Evolutionary conservation across 768 basidiomycete species (phyloP), one percentile per base, ranked within the genome.

Genomic region (Serendipita sp.): DNA sequence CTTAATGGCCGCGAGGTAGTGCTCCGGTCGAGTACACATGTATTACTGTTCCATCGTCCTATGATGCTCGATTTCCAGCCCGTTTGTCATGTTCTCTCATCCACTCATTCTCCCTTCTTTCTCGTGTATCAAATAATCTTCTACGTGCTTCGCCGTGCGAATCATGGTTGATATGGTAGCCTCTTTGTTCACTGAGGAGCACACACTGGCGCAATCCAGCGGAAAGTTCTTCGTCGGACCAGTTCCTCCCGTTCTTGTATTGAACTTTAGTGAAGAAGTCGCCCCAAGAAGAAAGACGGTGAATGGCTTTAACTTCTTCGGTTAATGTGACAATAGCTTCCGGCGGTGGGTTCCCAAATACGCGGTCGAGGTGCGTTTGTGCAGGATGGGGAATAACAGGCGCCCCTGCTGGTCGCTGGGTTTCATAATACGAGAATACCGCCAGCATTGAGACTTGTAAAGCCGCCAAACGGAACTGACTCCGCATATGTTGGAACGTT

Each of bases 211-310:
- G 56, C n/a, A 60, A 18, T 28, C 28, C 56, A 60, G 56, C 28
- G 1, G 56, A 32, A 18, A 60, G 56, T 34, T 60, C 56, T 24
- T 32, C 56, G 8, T 37, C 30, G 2, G 18, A 30, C 56, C 56
- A 60, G 16, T 28, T 35, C 34, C 16, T 34, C 30, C 56, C 56
- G 34, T 60, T 60, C 32, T 60, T 37, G n/a, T 60, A 60, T 60
- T 60, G 56, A n/a, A 60, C 56, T 60, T 60, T 60, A 0, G 56
- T 60, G 56, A 60, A 60, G 56, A 60, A 35, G 16, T 60, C 56
- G 16, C 37, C 56, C 56, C 56, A 60, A 24, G 56, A 30, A n/a
- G 56, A 34, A 2, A 60, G 56, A n/a, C 56, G 56, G 18, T 34
- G 37, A 2, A 32, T 35, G 37, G 34, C 56, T 38, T 60, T 60